phyloP scores from a whole-genome alignment of 495 filamentous ascomycete species.

The Aspergillus funiculosus region DNA sequence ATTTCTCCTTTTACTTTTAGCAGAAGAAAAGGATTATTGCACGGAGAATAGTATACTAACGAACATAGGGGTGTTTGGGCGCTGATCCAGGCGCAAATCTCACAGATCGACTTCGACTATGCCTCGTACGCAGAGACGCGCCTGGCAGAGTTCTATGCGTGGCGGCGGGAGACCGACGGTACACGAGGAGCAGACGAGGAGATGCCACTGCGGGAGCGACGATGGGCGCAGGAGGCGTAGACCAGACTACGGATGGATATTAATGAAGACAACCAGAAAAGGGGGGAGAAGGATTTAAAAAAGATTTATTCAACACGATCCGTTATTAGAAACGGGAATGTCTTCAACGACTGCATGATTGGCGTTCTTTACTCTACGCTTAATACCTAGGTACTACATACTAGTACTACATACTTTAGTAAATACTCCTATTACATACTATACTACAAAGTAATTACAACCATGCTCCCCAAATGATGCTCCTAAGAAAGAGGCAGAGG shows the following conservation, averaged over 20 bases:
- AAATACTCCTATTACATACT: too few species aligned
- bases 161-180: conserved; percentile 68
- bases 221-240: conserved; percentile 64
- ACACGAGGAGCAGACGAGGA: conserved; percentile 51
- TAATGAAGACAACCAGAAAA: too few species aligned
- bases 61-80: conserved; percentile 84
- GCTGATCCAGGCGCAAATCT: conserved; percentile 91
- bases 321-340: conserved; percentile 1
- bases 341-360: conserved; percentile 13
- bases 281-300: too few species aligned
- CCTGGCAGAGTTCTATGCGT: conserved; percentile 93
- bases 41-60: conserved; percentile 5
- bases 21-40: too few species aligned
- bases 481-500: not conserved
- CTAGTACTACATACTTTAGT: too few species aligned
- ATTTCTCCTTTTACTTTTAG: too few species aligned
- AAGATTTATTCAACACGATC: conserved; percentile 5
- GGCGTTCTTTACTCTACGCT: conserved; percentile 2
- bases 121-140: conserved; percentile 82
- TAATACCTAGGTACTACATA: too few species aligned
- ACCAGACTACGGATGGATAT: too few species aligned
- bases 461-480: conserved; percentile 13
- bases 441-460: too few species aligned
- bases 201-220: conserved; percentile 67
- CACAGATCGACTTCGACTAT: conserved; percentile 96